phyloP scores from a whole-genome alignment of 108 stramenopile species.

The Aurantiochytrium sp. region DNA sequence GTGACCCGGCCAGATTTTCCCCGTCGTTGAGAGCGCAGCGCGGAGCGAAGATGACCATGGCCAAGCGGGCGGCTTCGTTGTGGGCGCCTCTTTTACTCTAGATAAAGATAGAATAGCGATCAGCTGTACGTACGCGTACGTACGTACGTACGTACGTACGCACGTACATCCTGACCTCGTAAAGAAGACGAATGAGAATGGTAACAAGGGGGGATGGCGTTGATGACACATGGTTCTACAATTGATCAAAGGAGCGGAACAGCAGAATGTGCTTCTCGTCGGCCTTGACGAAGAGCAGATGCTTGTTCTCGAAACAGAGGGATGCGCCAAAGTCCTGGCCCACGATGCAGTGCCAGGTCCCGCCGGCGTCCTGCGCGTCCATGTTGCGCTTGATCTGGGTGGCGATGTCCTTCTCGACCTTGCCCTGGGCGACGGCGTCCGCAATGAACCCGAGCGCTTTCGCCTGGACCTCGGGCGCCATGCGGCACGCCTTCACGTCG shows the following conservation, averaged over 20 bases:
- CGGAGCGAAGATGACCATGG: too few species aligned
- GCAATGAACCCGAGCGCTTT: neutral
- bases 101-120: too few species aligned
- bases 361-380: neutral
- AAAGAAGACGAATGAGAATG: too few species aligned
- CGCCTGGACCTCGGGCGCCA: neutral
- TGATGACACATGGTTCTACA: too few species aligned
- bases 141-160: too few species aligned
- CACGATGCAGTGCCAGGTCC: conserved; percentile 27
- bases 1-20: too few species aligned
- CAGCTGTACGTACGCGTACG: too few species aligned
- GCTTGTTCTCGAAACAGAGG: conserved; percentile 25
- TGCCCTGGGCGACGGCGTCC: neutral
- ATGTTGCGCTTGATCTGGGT: conserved; percentile 19
- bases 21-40: too few species aligned
- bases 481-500: neutral
- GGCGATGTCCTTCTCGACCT: conserved; percentile 23
- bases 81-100: too few species aligned
- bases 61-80: too few species aligned
- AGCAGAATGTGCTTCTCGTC: conserved; percentile 21
- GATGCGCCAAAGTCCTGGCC: conserved; percentile 31
- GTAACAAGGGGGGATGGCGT: too few species aligned
- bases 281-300: conserved; percentile 9
- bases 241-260: neutral
- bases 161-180: too few species aligned